Percentiles rank a stretch among this genome's conserved stretches.
Evolutionary conservation across 176 grass and related monocot species (phyloP).

Genomic region (Musa beccarii): DNA sequence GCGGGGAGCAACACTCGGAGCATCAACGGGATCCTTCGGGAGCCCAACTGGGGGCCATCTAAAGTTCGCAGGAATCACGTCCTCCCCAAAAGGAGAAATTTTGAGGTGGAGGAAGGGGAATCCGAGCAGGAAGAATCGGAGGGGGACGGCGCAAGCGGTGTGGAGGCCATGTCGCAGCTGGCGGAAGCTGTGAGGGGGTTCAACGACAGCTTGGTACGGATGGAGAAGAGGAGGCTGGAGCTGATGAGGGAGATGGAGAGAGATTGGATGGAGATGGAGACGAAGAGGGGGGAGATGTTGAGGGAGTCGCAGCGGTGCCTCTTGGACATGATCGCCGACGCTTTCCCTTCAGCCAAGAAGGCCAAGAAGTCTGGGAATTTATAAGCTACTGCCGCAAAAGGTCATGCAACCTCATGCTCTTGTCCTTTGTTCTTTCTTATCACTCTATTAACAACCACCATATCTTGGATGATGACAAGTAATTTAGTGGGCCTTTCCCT

Average conservation of each 20-base stretch:
- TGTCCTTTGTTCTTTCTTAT: slow-evolving; percentile 2
- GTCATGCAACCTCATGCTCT: slow-evolving; percentile 6
- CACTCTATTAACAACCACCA: background rate
- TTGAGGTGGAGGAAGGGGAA: slow-evolving; percentile 35
- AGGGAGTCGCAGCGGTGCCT: slow-evolving; percentile 53
- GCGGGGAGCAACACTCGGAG: slow-evolving; percentile 56
- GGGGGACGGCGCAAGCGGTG: background rate
- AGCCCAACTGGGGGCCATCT: slow-evolving; percentile 22
- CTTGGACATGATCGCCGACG: slow-evolving; percentile 26
- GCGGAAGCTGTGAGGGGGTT: slow-evolving; percentile 49
- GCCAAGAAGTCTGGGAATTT: slow-evolving; percentile 41
- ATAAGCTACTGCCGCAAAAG: slow-evolving; percentile 1
- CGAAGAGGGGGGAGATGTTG: slow-evolving; percentile 49
- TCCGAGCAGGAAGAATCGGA: slow-evolving; percentile 17
- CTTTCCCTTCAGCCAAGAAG: slow-evolving; percentile 45
- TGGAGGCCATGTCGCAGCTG: slow-evolving; percentile 19
- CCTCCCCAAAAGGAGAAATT: slow-evolving; percentile 38
- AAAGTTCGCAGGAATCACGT: slow-evolving; percentile 27
- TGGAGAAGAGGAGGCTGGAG: slow-evolving; percentile 77
- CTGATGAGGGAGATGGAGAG: slow-evolving; percentile 65
- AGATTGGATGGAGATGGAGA: slow-evolving; percentile 69
- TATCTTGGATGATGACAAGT: background rate
- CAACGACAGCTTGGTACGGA: slow-evolving; percentile 42
- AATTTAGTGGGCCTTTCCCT: background rate
- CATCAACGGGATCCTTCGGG: slow-evolving; percentile 67